Base-by-base conservation (phyloP, 1,284 basidiomycete species). In the Ustilago curta region DNA sequence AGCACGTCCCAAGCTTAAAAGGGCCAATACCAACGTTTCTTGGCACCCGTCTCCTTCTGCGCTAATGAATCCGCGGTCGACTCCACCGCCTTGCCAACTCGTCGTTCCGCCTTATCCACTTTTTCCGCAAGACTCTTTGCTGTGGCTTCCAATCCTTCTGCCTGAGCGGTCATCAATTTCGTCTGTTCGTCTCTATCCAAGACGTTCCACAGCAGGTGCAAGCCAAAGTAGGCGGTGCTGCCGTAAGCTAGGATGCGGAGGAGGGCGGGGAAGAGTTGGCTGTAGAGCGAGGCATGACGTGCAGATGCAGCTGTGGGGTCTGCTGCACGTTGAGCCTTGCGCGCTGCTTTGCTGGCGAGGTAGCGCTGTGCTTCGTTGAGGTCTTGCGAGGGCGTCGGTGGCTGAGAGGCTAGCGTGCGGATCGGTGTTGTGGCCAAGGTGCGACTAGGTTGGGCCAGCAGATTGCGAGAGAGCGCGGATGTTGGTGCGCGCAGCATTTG, bases 201-300 rank as follows among this genome's bases (percentile, higher is more conserved):
- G 16, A 72, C 29, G 21, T 70, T 67, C 83, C 83, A 84, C 18
- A 70, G 44, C 18, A 84, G 63, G 43, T 83, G 82, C n/a, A 83
- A 53, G 21, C 78, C 74, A 69, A 84, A 83, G 70, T 84, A 84
- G 2, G 74, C 62, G 19, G 64, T 77, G 25, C 77, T 78, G 42
- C 80, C 80, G 61, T 83, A 84, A 3, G 81, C 83, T 2, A 84
- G 60, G 25, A 83, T 80, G 29, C 80, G 72, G 5, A 83, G 47
- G 4, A 84, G 59, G 1, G 83, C 76, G 27, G 81, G 81, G 2
- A 78, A 65, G 59, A 83, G 72, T 23, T 82, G 74, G 29, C 70
- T 59, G 63, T 83, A 84, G 48, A 83, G 70, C 21, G 77, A 74
- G 4, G 64, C 63, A 49, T 83, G 81, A 8, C 74, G 59, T 18